phyloP scores from a whole-genome alignment of 345 rosid species.

The Acer saccharum region DNA sequence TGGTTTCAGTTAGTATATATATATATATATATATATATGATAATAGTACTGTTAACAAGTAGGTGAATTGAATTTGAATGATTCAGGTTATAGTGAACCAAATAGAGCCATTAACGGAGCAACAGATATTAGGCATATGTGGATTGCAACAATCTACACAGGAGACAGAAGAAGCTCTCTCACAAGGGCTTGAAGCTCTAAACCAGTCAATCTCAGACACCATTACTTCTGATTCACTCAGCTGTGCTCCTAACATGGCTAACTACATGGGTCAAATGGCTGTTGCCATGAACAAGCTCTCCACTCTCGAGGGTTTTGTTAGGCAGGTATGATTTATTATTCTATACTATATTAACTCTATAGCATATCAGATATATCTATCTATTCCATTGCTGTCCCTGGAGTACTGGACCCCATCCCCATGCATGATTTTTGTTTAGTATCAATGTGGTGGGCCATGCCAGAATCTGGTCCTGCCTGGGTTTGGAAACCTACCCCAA shows the following conservation, averaged over 20 bases:
- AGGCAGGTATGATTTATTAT: slow-evolving; percentile 62
- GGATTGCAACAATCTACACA: slow-evolving; percentile 90
- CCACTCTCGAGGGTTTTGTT: slow-evolving; percentile 82
- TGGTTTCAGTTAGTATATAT: too few species aligned
- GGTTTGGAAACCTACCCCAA: slow-evolving; percentile 41
- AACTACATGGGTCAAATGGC: slow-evolving; percentile 99
- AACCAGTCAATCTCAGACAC: slow-evolving; percentile 85
- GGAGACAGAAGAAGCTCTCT: slow-evolving; percentile 87
- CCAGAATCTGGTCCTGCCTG: slow-evolving; percentile 30
- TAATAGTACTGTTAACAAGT: background rate
- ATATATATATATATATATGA: too few species aligned
- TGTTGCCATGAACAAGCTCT: slow-evolving; percentile 91
- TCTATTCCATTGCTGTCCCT: background rate
- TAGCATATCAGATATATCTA: background rate
- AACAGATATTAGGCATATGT: slow-evolving; percentile 83
- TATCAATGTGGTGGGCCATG: background rate
- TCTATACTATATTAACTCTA: background rate
- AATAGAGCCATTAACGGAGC: slow-evolving; percentile 87
- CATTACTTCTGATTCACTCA: slow-evolving; percentile 80
- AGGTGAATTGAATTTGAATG: background rate
- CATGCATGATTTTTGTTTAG: background rate
- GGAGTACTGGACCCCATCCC: slow-evolving; percentile 7
- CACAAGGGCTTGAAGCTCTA: slow-evolving; percentile 84
- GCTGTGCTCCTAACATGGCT: slow-evolving; percentile 75
- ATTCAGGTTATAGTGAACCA: slow-evolving; percentile 66